Base-by-base conservation (phyloP, 1,284 basidiomycete genomes). In the Phellopilus nigrolimitatus region DNA sequence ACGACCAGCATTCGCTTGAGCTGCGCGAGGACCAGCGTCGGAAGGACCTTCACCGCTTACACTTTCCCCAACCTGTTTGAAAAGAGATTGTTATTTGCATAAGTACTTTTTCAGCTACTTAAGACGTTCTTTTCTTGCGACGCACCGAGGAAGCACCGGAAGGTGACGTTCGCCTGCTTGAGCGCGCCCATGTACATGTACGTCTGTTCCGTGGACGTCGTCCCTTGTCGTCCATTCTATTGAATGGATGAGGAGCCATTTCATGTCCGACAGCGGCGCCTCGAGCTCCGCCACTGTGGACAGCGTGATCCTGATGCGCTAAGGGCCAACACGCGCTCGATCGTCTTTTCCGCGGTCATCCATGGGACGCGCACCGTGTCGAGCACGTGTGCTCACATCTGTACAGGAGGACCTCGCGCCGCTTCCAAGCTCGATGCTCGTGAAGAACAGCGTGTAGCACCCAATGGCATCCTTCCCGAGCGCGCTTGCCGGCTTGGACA, bases 221-320 rank as follows among this genome's bases (percentile, higher is more conserved):
- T 89, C 95, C n/a, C n/a, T n/a, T n/a, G 82, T 89, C 40, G 95
- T 89, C 95, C 95, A 99, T 63, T 98, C 95, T 51, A 98, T 84
- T 0, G 90, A 88, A 7, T 91, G 79, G 45, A 97, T 76, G 7
- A 99, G 73, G 43, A 88, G 68, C 36, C 74, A 66, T 63, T 95
- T 89, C 0, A 68, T 66, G 10, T 80, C 78, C 1, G 71, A 75
- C 0, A 80, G 70, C 0, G 73, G 68, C 25, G 73, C 69, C 56
- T 80, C 80, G 25, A 76, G 56, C 1, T 68, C 68, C 27, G 78
- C 72, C n/a, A 83, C 67, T 1, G 75, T 75, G 0, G 88, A 85
- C 45, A 91, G 71, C 6, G 81, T 74, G 1, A 79, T 80, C 49
- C 72, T 78, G 22, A 78, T 60, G 3, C 65, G 66, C 3, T 82